phyloP scores from a whole-genome alignment of 345 rosid species.

The Citrus reticulata region DNA sequence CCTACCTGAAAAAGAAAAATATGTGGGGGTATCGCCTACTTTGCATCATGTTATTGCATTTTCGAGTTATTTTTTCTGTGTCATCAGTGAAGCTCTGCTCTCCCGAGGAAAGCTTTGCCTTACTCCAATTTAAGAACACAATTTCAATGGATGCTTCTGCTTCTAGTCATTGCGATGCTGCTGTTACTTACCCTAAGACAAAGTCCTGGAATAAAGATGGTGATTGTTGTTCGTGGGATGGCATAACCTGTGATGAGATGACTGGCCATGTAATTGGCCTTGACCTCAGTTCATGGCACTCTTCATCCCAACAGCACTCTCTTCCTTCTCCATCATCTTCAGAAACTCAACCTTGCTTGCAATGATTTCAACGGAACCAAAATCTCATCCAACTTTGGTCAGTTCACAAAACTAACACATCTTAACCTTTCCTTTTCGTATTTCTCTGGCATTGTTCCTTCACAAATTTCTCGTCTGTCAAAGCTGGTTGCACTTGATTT shows the following conservation, averaged over 20 bases:
- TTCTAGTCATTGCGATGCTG: not conserved
- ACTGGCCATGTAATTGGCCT: not conserved
- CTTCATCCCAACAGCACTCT: not conserved
- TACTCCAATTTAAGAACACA: not conserved
- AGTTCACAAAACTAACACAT: not conserved
- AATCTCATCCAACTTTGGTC: not conserved
- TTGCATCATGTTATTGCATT: no score
- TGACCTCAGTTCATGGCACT: not conserved
- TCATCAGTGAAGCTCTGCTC: not conserved
- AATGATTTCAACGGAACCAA: not conserved
- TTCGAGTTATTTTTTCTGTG: not conserved
- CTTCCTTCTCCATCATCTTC: not conserved
- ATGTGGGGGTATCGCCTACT: no score
- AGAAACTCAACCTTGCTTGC: not conserved
- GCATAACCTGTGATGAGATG: not conserved
- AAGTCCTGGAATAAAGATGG: not conserved
- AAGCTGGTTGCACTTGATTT: no score
- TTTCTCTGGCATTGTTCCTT: no score
- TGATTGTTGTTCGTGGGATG: not conserved
- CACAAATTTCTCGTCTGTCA: no score
- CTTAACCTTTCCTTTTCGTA: not conserved
- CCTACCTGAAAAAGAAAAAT: no score
- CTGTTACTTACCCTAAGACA: not conserved
- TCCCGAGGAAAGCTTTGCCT: not conserved
- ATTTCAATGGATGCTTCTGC: not conserved